These are phyloP conservation scores for Chlorociboria aeruginascens DNA, from an alignment of 495 filamentous ascomycete genomes.

Conservation along the genomic window DNA sequence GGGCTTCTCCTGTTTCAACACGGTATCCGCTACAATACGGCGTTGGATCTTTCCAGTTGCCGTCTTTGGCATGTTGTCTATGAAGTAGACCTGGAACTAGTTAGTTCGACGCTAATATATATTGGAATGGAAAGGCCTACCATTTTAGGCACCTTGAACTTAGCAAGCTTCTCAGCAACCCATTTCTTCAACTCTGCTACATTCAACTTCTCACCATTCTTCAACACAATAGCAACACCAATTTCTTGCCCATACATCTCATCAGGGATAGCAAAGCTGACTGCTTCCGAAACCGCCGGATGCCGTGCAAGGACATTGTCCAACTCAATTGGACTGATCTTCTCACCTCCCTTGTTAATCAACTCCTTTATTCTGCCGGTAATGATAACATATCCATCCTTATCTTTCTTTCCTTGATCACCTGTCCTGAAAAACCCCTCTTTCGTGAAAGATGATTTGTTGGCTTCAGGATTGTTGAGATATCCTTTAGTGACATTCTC, in stretches of 20 bases:
- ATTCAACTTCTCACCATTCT: constrained; percentile 38
- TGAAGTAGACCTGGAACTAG: constrained; percentile 54
- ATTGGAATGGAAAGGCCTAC: constrained; percentile 26
- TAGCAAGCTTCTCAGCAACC: constrained; percentile 54
- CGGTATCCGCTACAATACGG: constrained; percentile 66
- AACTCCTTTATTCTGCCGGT: constrained; percentile 77
- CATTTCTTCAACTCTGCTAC: constrained; percentile 51
- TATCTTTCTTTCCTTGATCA: constrained; percentile 66
- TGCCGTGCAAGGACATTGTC: constrained; percentile 65
- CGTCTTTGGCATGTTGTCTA: constrained; percentile 73
- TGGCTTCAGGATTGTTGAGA: constrained; percentile 66
- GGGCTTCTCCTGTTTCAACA: constrained; percentile 25
- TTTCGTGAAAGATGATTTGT: constrained; percentile 53
- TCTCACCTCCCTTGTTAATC: constrained; percentile 76
- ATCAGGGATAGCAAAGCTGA: constrained; percentile 66
- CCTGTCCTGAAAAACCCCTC: constrained; percentile 73
- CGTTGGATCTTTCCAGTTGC: constrained; percentile 84
- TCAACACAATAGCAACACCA: constrained; percentile 64
- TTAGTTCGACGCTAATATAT: neutral
- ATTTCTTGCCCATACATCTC: constrained; percentile 76
- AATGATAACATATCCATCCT: constrained; percentile 62
- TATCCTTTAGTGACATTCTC: constrained; percentile 77
- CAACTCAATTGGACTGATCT: constrained; percentile 73
- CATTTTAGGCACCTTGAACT: constrained; percentile 81
- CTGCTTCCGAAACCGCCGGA: constrained; percentile 59